Conservation (phyloP, 2,329 filamentous ascomycete species). For the Sporothrix schenckii region DNA sequence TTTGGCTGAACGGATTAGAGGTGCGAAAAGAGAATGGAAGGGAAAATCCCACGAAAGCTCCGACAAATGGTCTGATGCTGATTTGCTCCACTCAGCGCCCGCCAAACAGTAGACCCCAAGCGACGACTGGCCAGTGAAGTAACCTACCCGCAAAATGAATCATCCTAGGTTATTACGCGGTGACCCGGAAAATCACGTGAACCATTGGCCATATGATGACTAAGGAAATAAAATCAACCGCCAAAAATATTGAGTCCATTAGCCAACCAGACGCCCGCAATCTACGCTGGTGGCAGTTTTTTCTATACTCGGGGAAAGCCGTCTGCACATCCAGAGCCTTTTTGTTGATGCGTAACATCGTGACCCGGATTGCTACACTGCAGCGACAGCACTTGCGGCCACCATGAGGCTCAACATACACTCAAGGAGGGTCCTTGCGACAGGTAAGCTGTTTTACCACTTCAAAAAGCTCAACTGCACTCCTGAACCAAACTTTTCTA, state of each 20-base stretch:
- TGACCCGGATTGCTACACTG: slow-evolving; percentile 1
- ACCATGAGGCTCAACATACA: slow-evolving; percentile 68
- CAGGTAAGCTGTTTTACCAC: slow-evolving; percentile 53
- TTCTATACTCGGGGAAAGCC: slow-evolving; percentile 16
- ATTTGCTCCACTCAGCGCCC: slow-evolving; percentile 33
- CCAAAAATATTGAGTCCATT: background rate
- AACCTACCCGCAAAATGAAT: slow-evolving; percentile 18
- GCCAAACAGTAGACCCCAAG: slow-evolving; percentile 1
- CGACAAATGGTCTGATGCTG: slow-evolving; percentile 38
- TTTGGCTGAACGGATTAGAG: slow-evolving; percentile 19
- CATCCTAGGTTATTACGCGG: slow-evolving; percentile 27
- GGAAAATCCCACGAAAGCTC: slow-evolving; percentile 34
- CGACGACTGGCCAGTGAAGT: slow-evolving; percentile 15
- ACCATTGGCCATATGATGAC: background rate
- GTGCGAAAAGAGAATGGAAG: slow-evolving; percentile 27
- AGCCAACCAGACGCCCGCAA: slow-evolving; percentile 15
- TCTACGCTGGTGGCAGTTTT: slow-evolving; percentile 22
- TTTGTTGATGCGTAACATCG: slow-evolving; percentile 28
- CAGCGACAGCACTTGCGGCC: slow-evolving; percentile 34
- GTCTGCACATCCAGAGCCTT: slow-evolving; percentile 10
- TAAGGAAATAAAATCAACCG: background rate
- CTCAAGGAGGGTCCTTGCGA: slow-evolving; percentile 61
- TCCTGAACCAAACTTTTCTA: background rate
- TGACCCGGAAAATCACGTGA: slow-evolving; percentile 34
- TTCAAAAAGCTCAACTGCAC: background rate